Evolutionary conservation across 352 stramenopile genomes (phyloP), one percentile per base, ranked within the genome.

Genomic region (Hyaloperonospora brassicae): DNA sequence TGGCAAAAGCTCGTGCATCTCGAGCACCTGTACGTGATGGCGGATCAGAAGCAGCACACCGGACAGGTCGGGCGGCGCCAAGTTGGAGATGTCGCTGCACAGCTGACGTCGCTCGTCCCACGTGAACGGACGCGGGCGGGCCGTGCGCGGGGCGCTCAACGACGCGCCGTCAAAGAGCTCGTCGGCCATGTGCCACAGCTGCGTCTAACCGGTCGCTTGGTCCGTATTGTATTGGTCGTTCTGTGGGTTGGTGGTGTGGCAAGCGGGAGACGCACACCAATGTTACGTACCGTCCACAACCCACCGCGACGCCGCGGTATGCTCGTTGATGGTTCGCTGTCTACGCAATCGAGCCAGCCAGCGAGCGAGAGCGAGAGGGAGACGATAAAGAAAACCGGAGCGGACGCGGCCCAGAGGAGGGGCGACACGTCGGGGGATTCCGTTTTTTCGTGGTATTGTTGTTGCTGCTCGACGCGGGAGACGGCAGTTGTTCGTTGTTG

Each of bases 41-140:
- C 78, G 68, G 44, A 84, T 71, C 14, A 90, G 56, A 38, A 88
- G 53, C 53, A 93, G 57, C 49, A 83, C 74, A 23, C 83, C 80
- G 0, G 80, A 55, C 13, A 86, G 49, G 40, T 93, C 83, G 0
- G 83, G 73, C 9, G 83, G 73, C 39, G 83, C 64, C 24, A 93
- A 67, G 30, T 84, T 76, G 5, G 67, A 70, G 27, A 93, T 84
- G 57, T 93, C 83, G 23, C 73, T 53, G 34, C 72, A 66, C 17
- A 93, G 59, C 11, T 70, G 66, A 0, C 79, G 73, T 5, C 77
- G 75, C 40, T 91, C 70, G 60, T 93, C 83, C 80, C 80, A 93
- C 10, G 66, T 78, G 27, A 34, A 34, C 21, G 84, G 24, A 23
- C 62, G 55, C 52, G 51, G 64, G 11, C 53, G 57, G 50, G 61